Evolutionary conservation across 305 asterid genomes (phyloP).

Genomic region (Fraxinus sp.): DNA sequence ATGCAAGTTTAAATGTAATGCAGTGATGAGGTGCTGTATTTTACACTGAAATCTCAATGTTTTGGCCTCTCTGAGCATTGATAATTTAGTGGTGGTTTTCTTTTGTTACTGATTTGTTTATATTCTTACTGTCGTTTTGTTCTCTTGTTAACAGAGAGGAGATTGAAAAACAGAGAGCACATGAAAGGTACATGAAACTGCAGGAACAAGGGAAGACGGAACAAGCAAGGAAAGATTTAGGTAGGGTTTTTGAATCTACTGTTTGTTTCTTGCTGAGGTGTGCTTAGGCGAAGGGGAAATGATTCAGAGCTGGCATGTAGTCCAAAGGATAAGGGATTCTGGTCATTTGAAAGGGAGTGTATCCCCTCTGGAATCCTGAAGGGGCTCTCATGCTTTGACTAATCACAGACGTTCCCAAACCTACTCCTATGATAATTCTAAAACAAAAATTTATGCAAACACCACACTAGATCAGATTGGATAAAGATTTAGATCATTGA

Average conservation of each 20-base stretch:
- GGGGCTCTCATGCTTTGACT: background rate
- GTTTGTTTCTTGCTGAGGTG: background rate
- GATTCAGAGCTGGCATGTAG: background rate
- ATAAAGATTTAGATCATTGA: background rate
- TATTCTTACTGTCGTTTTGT: background rate
- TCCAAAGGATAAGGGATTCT: background rate
- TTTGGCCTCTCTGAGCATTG: background rate
- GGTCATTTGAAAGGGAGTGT: background rate
- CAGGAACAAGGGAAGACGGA: slow-evolving; percentile 73
- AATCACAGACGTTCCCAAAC: background rate
- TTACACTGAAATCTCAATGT: background rate
- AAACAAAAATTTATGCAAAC: background rate
- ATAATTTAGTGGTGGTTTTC: background rate
- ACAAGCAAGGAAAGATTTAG: slow-evolving; percentile 61
- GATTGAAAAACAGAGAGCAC: slow-evolving; percentile 60
- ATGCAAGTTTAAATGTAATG: background rate
- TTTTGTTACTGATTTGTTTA: background rate
- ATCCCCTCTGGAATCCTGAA: background rate
- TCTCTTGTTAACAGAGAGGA: slow-evolving; percentile 44
- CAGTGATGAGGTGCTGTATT: background rate
- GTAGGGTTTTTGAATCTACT: slow-evolving; percentile 18
- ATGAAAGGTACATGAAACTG: slow-evolving; percentile 62
- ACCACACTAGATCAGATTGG: background rate
- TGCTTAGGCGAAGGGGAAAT: background rate
- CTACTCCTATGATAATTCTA: background rate